phyloP scores from a whole-genome alignment of 2,329 filamentous ascomycete species.

The Aspergillus sp. region DNA sequence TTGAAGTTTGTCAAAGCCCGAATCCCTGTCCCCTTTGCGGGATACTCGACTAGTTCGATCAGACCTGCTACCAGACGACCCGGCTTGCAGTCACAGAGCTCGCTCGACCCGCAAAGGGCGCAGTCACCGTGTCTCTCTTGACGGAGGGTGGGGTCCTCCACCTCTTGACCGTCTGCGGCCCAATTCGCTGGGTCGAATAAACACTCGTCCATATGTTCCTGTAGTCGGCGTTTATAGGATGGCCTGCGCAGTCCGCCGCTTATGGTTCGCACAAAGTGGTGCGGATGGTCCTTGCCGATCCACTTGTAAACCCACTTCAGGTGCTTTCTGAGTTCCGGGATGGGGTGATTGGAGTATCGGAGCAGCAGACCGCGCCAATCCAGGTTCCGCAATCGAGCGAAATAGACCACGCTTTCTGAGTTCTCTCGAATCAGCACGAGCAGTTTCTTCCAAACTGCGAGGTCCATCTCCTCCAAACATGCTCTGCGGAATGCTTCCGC shows the following conservation, averaged over 20 bases:
- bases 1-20: conserved; percentile 28
- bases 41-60: conserved; percentile 33
- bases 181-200: conserved; percentile 12
- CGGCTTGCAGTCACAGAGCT: conserved; percentile 22
- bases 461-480: neutral
- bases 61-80: conserved; percentile 17
- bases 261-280: conserved; percentile 11
- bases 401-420: conserved; percentile 24
- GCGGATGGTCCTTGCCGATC: conserved; percentile 9
- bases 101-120: conserved; percentile 13
- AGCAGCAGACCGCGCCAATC: conserved; percentile 23
- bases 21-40: conserved; percentile 29
- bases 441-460: conserved; percentile 16
- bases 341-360: neutral
- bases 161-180: neutral
- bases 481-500: neutral
- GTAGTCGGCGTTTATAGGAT: conserved; percentile 6
- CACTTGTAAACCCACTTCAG: neutral
- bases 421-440: conserved; percentile 17
- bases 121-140: conserved; percentile 16
- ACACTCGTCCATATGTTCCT: conserved; percentile 15
- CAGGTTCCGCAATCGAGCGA: conserved; percentile 20
- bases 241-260: conserved; percentile 6
- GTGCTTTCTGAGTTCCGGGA: neutral
- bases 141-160: conserved; percentile 5